Percentiles rank a stretch among this genome's conserved stretches.
Conservation (phyloP, 164 flowering plant species). For the Umbilicus rupestris region DNA sequence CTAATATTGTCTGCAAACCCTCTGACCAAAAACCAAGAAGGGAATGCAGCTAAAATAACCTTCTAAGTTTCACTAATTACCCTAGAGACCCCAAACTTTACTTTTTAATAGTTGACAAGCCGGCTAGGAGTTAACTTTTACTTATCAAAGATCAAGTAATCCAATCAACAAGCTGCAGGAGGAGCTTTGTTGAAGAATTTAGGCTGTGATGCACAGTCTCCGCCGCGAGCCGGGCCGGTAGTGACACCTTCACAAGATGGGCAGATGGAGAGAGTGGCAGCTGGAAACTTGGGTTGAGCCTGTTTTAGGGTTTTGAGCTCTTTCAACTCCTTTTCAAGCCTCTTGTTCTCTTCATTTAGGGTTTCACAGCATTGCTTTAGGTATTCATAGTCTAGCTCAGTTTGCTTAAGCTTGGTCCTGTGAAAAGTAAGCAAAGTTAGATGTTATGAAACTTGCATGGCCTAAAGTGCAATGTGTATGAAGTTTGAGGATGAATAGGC, state of each 20-base stretch:
- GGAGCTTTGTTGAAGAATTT: conserved; percentile 28
- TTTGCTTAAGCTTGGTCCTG: conserved; percentile 91
- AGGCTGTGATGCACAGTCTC: conserved; percentile 24
- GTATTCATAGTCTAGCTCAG: conserved; percentile 80
- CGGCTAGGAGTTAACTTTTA: no score
- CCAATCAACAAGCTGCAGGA: no score
- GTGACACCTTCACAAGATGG: conserved; percentile 55
- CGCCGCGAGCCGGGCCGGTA: conserved; percentile 6
- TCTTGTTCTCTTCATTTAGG: conserved; percentile 62
- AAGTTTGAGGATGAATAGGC: background rate
- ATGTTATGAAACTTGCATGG: no score
- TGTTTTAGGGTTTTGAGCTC: conserved; percentile 68
- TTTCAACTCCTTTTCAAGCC: conserved; percentile 67
- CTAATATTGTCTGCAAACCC: background rate
- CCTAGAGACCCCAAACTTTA: background rate
- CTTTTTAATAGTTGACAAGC: background rate
- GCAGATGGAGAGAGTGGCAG: conserved; percentile 76
- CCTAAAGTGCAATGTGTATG: no score
- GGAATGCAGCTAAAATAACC: background rate
- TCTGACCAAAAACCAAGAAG: conserved; percentile 1
- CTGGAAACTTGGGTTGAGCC: conserved; percentile 63
- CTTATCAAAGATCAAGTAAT: no score
- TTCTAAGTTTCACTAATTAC: background rate
- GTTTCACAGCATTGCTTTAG: conserved; percentile 77
- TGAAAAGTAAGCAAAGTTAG: background rate